Conservation (phyloP, 2,329 filamentous ascomycete genomes). For the Colletotrichum noveboracense region DNA sequence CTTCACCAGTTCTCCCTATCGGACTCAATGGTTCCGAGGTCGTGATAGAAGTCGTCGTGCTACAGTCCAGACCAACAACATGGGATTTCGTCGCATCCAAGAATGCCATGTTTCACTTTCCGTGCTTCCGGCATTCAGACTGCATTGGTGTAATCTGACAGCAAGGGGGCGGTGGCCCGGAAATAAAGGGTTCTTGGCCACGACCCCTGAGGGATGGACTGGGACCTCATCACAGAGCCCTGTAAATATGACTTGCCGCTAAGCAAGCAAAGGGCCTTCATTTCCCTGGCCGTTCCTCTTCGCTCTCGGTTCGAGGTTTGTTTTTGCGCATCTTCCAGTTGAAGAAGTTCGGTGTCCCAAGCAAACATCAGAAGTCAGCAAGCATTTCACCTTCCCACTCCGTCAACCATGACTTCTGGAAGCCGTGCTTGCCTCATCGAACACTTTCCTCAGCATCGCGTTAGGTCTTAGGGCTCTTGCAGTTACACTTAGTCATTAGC, state of each 20-base stretch:
- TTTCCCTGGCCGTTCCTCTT: background rate
- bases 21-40: background rate
- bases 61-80: background rate
- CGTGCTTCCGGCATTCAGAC: background rate
- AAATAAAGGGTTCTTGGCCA: background rate
- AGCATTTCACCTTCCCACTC: background rate
- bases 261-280: background rate
- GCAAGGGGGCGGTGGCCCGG: background rate
- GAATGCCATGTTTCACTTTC: background rate
- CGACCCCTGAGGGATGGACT: background rate
- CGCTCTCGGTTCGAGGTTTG: background rate
- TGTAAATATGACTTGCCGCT: background rate
- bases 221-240: background rate
- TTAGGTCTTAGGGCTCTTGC: fast-evolving
- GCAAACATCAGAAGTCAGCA: background rate
- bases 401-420: fast-evolving
- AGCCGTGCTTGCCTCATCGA: background rate
- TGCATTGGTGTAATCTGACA: background rate
- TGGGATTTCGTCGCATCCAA: background rate
- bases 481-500: fast-evolving
- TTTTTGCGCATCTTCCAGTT: background rate
- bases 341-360: background rate
- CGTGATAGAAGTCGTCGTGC: background rate
- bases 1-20: background rate
- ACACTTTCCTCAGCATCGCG: fast-evolving